A percentile compares a stretch with the other conserved stretches of the same genome.
Evolutionary conservation across 2,329 filamentous ascomycete genomes (phyloP).

Genomic region (Dactylellina parvicollis): DNA sequence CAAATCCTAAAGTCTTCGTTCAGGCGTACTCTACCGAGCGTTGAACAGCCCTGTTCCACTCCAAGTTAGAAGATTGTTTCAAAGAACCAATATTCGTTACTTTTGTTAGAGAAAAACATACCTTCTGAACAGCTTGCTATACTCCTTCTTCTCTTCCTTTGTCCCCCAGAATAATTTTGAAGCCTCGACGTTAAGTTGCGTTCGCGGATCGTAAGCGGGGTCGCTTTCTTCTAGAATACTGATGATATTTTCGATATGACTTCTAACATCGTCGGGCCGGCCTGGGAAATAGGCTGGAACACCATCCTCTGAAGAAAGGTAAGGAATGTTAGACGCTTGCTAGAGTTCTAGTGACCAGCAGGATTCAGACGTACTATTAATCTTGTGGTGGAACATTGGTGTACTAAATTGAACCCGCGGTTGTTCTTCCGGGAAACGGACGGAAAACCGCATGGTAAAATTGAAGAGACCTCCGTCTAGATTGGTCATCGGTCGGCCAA

Average conservation of each 20-base stretch:
- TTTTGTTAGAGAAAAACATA: too few species aligned
- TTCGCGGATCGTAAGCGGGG: conserved; percentile 88
- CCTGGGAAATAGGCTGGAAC: conserved; percentile 82
- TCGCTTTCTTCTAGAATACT: conserved; percentile 84
- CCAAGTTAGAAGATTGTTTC: not conserved
- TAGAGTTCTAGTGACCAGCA: not conserved
- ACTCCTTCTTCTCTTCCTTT: conserved; percentile 80
- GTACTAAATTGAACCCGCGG: conserved; percentile 84
- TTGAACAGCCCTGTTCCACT: conserved; percentile 37
- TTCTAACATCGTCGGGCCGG: conserved; percentile 77
- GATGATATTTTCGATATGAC: conserved; percentile 86
- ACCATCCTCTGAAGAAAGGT: conserved; percentile 66
- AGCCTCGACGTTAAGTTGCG: conserved; percentile 85
- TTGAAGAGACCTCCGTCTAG: conserved; percentile 90
- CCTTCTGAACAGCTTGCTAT: conserved; percentile 81
- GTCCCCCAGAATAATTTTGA: conserved; percentile 87
- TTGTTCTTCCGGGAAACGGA: conserved; percentile 86
- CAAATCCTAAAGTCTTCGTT: not conserved
- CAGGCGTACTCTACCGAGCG: conserved; percentile 53
- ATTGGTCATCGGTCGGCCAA: conserved; percentile 90
- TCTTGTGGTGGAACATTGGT: conserved; percentile 84
- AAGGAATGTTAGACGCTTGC: not conserved
- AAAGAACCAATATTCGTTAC: too few species aligned
- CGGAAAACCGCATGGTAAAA: conserved; percentile 81
- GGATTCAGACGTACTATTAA: conserved; percentile 67